phyloP scores from a whole-genome alignment of 2,329 filamentous ascomycete species.

The Cadophora sp. region DNA sequence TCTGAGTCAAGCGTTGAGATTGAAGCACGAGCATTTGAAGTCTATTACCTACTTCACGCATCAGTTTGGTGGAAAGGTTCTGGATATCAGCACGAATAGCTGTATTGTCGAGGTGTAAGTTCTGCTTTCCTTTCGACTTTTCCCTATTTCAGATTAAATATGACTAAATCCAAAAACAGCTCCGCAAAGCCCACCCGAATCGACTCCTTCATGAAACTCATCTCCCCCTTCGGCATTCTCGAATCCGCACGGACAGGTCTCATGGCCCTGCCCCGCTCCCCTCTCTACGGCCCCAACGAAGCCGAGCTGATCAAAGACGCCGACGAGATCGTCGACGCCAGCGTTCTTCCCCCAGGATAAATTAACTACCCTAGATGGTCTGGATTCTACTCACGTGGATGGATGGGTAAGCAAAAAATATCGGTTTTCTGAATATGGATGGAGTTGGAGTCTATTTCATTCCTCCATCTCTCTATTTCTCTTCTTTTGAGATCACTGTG shows the following conservation, averaged over 20 bases:
- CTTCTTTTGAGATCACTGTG: not conserved
- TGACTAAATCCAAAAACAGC: conserved; percentile 32
- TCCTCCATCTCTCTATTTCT: not conserved
- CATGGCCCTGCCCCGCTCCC: conserved; percentile 95
- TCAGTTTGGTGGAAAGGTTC: conserved; percentile 95
- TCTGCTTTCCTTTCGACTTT: not conserved
- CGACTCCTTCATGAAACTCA: conserved; percentile 96
- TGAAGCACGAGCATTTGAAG: conserved; percentile 97
- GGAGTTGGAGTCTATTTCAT: conserved; percentile 32
- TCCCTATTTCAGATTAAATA: not conserved
- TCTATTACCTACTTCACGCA: conserved; percentile 96
- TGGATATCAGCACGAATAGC: conserved; percentile 98
- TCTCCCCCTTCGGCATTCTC: conserved; percentile 92
- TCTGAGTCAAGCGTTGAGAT: conserved; percentile 85
- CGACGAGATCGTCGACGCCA: conserved; percentile 92
- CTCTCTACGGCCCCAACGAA: conserved; percentile 77
- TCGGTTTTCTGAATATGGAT: conserved; percentile 30
- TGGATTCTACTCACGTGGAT: conserved; percentile 20
- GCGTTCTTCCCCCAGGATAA: conserved; percentile 90
- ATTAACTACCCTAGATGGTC: conserved; percentile 16
- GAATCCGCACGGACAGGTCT: conserved; percentile 95
- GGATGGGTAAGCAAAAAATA: conserved; percentile 20
- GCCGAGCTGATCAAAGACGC: conserved; percentile 80
- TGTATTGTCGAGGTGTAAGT: conserved; percentile 97
- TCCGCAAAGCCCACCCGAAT: conserved; percentile 94